Evolutionary conservation across 2,329 filamentous ascomycete species (phyloP).

Genomic region (Alternaria postmessia): DNA sequence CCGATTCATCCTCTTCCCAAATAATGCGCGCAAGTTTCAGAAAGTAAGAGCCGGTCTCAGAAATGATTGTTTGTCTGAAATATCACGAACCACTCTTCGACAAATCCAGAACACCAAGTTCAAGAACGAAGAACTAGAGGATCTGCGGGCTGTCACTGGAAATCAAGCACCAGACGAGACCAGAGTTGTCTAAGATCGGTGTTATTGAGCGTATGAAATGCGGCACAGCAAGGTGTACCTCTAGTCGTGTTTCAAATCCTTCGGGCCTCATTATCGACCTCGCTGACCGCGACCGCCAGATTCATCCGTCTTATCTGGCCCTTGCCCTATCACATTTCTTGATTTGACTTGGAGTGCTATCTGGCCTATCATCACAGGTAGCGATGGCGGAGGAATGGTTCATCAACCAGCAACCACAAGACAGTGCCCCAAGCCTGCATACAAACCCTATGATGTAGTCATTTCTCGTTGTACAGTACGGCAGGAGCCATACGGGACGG

Average conservation of each 20-base stretch:
- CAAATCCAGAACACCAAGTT: neutral
- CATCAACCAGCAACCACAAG: neutral
- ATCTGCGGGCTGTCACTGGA: neutral
- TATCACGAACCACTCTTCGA: neutral
- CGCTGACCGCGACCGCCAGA: neutral
- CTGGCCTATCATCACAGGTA: neutral
- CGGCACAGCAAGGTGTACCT: neutral
- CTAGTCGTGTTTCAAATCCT: neutral
- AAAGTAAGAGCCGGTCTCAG: neutral
- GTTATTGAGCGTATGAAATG: neutral
- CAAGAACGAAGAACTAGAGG: neutral
- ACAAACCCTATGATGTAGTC: neutral
- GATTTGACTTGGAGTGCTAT: neutral
- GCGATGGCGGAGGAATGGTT: neutral
- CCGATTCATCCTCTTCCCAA: neutral
- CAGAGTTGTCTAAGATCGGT: neutral
- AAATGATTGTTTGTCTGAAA: rapidly evolving
- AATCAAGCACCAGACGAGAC: rapidly evolving
- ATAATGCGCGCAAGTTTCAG: neutral
- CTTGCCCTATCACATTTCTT: neutral
- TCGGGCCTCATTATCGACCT: neutral
- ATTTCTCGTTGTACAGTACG: neutral
- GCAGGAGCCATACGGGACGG: neutral
- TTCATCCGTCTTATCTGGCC: neutral
- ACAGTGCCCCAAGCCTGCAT: neutral